A percentile compares a stretch with the other conserved stretches of the same genome.
These are phyloP conservation scores for Tetramitus jugosus DNA, from an alignment of 208 protist genomes.

Conservation along the genomic window DNA sequence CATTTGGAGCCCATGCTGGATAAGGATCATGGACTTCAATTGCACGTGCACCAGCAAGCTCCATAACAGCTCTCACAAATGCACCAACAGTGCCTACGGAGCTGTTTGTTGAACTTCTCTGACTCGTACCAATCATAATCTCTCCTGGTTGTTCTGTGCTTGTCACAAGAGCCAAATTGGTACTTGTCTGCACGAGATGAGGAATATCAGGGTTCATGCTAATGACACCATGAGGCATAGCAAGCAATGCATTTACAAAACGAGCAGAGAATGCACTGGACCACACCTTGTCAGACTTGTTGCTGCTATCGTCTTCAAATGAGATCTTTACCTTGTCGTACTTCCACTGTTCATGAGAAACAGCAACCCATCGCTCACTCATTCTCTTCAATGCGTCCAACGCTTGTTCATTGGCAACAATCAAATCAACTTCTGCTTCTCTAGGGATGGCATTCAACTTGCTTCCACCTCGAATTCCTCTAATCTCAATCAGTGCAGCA, in stretches of 20 bases:
- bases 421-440: neutral
- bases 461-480: too few species aligned
- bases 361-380: too few species aligned
- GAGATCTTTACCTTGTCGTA: too few species aligned
- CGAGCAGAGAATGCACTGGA: neutral
- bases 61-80: neutral
- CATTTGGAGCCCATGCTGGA: constrained; percentile 23
- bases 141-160: neutral
- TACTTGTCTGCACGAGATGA: constrained; percentile 23
- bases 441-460: constrained; percentile 24
- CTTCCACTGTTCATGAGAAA: too few species aligned
- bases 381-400: too few species aligned
- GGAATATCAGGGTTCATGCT: constrained; percentile 22
- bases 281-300: neutral
- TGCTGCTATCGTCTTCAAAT: too few species aligned
- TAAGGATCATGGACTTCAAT: too few species aligned
- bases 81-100: neutral
- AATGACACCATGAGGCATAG: constrained; percentile 31
- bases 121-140: too few species aligned
- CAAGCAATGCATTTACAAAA: neutral
- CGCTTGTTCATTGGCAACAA: neutral
- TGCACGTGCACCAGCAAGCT: neutral
- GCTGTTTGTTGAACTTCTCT: neutral
- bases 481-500: too few species aligned
- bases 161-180: constrained; percentile 15